Conservation (phyloP, 169 alveolate species). For the Pseudocohnilembus persalinus region DNA sequence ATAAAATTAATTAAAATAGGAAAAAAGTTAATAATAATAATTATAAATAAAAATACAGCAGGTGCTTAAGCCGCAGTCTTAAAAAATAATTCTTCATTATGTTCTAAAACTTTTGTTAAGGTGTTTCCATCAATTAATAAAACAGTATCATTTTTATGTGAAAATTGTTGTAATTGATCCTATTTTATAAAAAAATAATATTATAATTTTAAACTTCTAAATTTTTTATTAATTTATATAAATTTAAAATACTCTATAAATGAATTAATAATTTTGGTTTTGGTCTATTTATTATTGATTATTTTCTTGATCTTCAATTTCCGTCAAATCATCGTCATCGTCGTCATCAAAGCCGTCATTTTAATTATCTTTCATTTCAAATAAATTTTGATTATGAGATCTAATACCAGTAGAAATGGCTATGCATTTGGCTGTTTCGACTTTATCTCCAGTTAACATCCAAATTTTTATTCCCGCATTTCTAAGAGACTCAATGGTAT, state of each 20-base stretch:
- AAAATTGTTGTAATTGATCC: slow-evolving; percentile 21
- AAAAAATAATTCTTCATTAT: slow-evolving; percentile 43
- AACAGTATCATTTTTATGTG: slow-evolving; percentile 30
- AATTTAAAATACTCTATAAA: no score
- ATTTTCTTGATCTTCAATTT: no score
- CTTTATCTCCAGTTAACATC: slow-evolving; percentile 83
- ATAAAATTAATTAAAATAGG: no score
- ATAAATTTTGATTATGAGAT: slow-evolving; percentile 40
- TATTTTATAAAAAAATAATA: not conserved
- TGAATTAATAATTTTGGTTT: no score
- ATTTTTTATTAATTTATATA: no score
- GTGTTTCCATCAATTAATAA: slow-evolving; percentile 62
- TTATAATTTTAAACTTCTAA: not conserved
- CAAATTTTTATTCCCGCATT: slow-evolving; percentile 75
- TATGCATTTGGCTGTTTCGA: slow-evolving; percentile 77
- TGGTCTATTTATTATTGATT: no score
- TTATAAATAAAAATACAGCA: slow-evolving; percentile 26
- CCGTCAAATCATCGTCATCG: slow-evolving; percentile 12
- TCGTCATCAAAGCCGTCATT: slow-evolving; percentile 32
- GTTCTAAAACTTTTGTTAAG: slow-evolving; percentile 38
- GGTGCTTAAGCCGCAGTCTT: slow-evolving; percentile 58
- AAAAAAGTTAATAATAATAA: no score
- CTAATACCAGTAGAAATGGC: slow-evolving; percentile 61
- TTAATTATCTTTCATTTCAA: slow-evolving; percentile 52
- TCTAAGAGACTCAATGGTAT: slow-evolving; percentile 60